Percentiles rank a stretch among this genome's conserved stretches.
Evolutionary conservation across 2,329 filamentous ascomycete species (phyloP).

Genomic region (Talaromyces amestolkiae): DNA sequence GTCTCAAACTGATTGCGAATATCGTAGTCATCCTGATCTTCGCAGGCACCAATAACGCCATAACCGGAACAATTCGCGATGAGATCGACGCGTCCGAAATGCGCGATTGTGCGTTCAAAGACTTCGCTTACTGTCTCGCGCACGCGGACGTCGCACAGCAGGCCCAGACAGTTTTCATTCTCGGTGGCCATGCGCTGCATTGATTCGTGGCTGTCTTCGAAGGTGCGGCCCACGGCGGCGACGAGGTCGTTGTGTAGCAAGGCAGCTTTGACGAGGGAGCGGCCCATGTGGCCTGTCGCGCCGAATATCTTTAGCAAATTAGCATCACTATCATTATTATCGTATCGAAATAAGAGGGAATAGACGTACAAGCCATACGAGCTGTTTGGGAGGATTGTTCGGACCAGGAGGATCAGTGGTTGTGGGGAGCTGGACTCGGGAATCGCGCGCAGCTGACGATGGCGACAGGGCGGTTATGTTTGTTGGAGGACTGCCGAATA

Average conservation of each 20-base stretch:
- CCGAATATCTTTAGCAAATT: constrained; percentile 69
- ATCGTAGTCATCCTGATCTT: constrained; percentile 95
- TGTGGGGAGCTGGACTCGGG: constrained; percentile 64
- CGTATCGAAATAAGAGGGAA: not conserved
- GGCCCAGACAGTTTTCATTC: constrained; percentile 60
- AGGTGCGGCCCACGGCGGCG: constrained; percentile 77
- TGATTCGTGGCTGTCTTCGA: constrained; percentile 69
- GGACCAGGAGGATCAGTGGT: constrained; percentile 82
- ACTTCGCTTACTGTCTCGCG: constrained; percentile 72
- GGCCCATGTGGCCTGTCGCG: constrained; percentile 94
- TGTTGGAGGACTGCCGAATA: constrained; percentile 16
- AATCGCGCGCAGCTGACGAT: constrained; percentile 33
- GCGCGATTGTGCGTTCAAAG: constrained; percentile 66
- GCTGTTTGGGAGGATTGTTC: constrained; percentile 66
- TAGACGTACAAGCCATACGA: constrained; percentile 79
- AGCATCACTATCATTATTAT: too few relatives aligned
- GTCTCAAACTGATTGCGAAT: constrained; percentile 95
- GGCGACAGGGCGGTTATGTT: constrained; percentile 12
- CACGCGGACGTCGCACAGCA: constrained; percentile 87
- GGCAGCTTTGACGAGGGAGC: constrained; percentile 79
- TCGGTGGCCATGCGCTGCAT: constrained; percentile 71
- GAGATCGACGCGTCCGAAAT: constrained; percentile 80
- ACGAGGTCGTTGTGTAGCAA: constrained; percentile 79
- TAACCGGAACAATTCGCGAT: constrained; percentile 94
- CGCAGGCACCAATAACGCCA: constrained; percentile 90